Evolutionary conservation across 495 filamentous ascomycete genomes (phyloP), one percentile per base, ranked within the genome.

Genomic region (Corynascus novoguineensis): DNA sequence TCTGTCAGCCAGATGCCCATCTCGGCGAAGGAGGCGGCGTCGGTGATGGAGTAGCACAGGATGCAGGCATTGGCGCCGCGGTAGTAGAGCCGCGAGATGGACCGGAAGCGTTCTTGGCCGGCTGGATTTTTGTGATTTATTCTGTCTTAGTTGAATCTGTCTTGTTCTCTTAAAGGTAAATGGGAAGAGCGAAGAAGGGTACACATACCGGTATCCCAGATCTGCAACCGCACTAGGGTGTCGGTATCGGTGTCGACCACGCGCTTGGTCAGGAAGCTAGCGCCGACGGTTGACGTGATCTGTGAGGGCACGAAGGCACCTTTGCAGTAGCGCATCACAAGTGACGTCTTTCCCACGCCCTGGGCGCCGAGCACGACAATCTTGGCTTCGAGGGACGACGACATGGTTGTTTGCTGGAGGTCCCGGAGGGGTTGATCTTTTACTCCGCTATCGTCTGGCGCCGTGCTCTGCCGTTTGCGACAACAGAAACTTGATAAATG

Each of bases 1-100:
- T 96, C 91, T 49, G 77, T 77, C 57, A 96, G 77, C 93, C 93
- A 98, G 47, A 85, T 81, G 57, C 89, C 89, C 91, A 98, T 96
- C 70, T 96, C 91, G 52, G 84, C 78, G 71, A 97, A 98, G 55
- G 87, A 93, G 45, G 81, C 70, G 45, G 86, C 86, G 68, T 90
- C 85, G 37, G 92, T 95, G 64, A 98, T 95, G 72, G 87, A 86
- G 73, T 98, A 98, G 77, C 89, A 96, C 34, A 98, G 83, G 53
- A 98, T 86, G 60, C 88, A 92, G 24, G 92, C 93, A 69, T 96
- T 92, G 38, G 93, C 93, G 66, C 90, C 90, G 63, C 91, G 84
- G 74, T 98, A 98, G 73, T 98, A 98, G 31, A 97, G 83, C 27
- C 89, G 84, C 12, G 89, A 93, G 54, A 98, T 97, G 25, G 83